These are phyloP conservation scores for Copromyces sp. DNA, from an alignment of 495 filamentous ascomycete species.

Conservation along the genomic window DNA sequence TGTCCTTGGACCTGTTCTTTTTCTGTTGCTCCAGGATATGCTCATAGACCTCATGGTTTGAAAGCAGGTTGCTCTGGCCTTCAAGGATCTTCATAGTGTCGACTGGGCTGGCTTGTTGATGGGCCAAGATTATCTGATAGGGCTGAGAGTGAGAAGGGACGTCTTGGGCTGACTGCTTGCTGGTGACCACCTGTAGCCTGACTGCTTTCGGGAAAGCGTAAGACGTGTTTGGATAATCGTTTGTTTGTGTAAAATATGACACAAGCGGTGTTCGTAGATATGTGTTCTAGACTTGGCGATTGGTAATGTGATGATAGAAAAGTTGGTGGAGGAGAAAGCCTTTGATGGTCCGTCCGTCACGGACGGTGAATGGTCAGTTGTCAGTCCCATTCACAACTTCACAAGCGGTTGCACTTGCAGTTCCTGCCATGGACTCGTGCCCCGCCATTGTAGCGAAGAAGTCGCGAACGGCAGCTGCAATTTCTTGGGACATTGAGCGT, in stretches of 20 bases:
- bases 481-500: background rate
- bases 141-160: background rate
- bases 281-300: background rate
- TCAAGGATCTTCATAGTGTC: slow-evolving; percentile 40
- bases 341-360: background rate
- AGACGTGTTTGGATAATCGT: background rate
- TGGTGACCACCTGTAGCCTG: background rate
- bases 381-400: background rate
- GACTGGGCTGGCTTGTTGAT: background rate
- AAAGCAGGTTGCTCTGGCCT: slow-evolving; percentile 33
- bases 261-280: background rate
- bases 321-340: background rate
- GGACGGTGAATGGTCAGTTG: background rate
- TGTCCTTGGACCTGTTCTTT: slow-evolving; percentile 27
- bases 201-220: background rate
- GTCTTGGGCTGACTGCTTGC: background rate
- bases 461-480: background rate
- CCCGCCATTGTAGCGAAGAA: background rate
- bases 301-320: background rate
- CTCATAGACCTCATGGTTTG: slow-evolving; percentile 41
- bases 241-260: background rate
- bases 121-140: background rate
- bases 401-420: background rate
- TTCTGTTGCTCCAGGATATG: slow-evolving; percentile 32
- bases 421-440: background rate